These are phyloP conservation scores for Tulasnella sp. DNA, from an alignment of 768 basidiomycete species.

Conservation along the genomic window DNA sequence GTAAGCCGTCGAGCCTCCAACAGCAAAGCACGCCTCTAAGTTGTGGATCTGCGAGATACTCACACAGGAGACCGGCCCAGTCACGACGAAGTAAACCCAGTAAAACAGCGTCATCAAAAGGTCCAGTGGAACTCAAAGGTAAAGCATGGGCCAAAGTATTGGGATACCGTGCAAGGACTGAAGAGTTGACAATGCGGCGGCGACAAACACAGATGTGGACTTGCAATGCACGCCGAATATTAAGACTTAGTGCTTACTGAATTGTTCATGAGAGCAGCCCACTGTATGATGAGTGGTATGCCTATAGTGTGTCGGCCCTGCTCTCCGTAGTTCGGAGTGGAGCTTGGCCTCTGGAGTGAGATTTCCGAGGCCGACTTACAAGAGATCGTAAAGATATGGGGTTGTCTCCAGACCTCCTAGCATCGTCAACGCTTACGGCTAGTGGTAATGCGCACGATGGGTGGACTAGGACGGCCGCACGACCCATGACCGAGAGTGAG, in stretches of 20 bases:
- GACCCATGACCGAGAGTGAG: constrained; percentile 48
- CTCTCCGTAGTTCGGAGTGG: constrained; percentile 70
- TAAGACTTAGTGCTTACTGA: constrained; percentile 22
- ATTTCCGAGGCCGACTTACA: too few species aligned
- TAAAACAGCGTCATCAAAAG: constrained; percentile 47
- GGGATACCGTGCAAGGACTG: constrained; percentile 41
- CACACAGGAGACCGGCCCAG: constrained; percentile 82
- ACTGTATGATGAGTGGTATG: constrained; percentile 79
- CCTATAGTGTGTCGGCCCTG: constrained; percentile 75
- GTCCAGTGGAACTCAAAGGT: constrained; percentile 59
- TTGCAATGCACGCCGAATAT: too few species aligned
- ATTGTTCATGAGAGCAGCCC: constrained; percentile 17
- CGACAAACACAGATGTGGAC: constrained; percentile 19
- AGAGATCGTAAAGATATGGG: neutral
- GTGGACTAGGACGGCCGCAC: constrained; percentile 74
- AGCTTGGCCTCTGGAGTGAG: constrained; percentile 88
- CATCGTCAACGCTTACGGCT: constrained; percentile 94
- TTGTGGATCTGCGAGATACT: constrained; percentile 24
- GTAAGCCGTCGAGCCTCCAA: too few species aligned
- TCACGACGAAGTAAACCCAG: constrained; percentile 59
- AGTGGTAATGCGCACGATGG: constrained; percentile 82
- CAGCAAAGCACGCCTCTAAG: too few species aligned
- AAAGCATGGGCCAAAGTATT: constrained; percentile 48
- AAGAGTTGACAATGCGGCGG: constrained; percentile 40
- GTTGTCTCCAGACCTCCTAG: constrained; percentile 72